A percentile compares a stretch with the other conserved stretches of the same genome.
phyloP scores from a whole-genome alignment of 108 stramenopile species.

The Fragilaria crotonensis region DNA sequence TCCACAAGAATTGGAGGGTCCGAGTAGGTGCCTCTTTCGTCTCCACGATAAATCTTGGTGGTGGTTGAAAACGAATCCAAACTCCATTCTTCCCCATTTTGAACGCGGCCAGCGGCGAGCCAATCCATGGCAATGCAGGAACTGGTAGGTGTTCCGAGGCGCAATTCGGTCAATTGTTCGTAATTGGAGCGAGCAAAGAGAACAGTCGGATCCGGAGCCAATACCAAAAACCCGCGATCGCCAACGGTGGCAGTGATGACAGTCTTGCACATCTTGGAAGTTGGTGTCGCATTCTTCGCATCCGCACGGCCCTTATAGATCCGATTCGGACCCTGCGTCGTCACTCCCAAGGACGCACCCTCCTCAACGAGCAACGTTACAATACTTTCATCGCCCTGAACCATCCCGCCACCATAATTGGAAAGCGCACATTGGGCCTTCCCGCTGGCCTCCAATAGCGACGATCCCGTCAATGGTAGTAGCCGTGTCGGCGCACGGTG shows the following conservation, averaged over 20 bases:
- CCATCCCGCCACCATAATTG: conserved; percentile 74
- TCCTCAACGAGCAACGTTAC: conserved; percentile 43
- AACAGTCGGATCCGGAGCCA: conserved; percentile 49
- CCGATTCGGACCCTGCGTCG: conserved; percentile 64
- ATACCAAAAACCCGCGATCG: conserved; percentile 25
- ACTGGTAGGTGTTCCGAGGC: conserved; percentile 21
- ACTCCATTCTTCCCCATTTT: conserved; percentile 42
- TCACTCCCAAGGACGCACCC: conserved; percentile 46
- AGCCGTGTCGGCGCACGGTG: conserved; percentile 47
- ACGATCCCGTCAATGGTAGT: conserved; percentile 25
- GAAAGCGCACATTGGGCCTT: conserved; percentile 55
- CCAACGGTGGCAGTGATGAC: conserved; percentile 24
- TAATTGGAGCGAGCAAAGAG: conserved; percentile 24
- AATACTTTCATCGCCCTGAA: conserved; percentile 54
- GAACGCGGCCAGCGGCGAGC: conserved; percentile 38
- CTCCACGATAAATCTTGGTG: conserved; percentile 9
- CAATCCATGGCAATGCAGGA: conserved; percentile 37
- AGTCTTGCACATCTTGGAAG: conserved; percentile 12
- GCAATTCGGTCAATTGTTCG: conserved; percentile 22
- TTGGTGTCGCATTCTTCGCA: not conserved
- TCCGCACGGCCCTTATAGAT: conserved; percentile 29
- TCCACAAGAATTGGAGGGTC: conserved; percentile 2
- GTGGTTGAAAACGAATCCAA: conserved; percentile 17
- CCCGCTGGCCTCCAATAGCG: conserved; percentile 19
- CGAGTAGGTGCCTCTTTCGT: not conserved